Base-by-base conservation (phyloP, 2,329 filamentous ascomycete species). In the Fusarium bulbicola region DNA sequence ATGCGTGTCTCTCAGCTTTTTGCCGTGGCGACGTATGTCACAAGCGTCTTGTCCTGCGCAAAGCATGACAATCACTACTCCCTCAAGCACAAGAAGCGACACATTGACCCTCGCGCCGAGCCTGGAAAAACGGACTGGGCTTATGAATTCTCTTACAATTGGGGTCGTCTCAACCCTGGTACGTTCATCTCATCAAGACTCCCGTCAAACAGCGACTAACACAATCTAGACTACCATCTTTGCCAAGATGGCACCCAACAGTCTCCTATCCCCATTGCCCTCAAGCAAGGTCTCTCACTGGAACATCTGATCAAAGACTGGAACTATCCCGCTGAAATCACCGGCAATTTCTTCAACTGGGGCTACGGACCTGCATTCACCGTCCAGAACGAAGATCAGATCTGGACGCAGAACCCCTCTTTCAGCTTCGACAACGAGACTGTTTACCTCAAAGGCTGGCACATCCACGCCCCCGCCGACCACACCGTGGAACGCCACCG, bases 171-270 rank as follows among this genome's bases (percentile, higher is more conserved):
- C 30, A 68, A 62, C 0, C 70, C 73, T 30, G 61, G 73, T 75
- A 15, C 1, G 34, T 8, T 14, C 4, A 18, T 8, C 9, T 20
- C 9, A 13, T 37, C 5, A 6, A 7, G 3, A 16, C 7, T 21
- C 5, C 6, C 6, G 1, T 1, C 13, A 6, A 6, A 18, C 2
- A 9, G 3, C 28, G 13, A 30, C 40, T 63, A 7, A 61, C 21
- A 15, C 24, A 8, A 2, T 9, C 1, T 24, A 75, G 73, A 66
- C 1, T 75, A 75, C 8, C 49, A 66, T 45, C 54, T 75, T 1
- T 75, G 73, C 42, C 73, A 75, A 10, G 75, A 71, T 14, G 73
- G 73, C 34, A 75, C 73, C 0, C 73, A 72, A 2, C 73, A 75
- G 30, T 72, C 73, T 0, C 73, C 73, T 2, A 75, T 75, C 3